Evolutionary conservation across 768 basidiomycete genomes (phyloP), one percentile per base, ranked within the genome.

Genomic region (Russula ochroleuca): DNA sequence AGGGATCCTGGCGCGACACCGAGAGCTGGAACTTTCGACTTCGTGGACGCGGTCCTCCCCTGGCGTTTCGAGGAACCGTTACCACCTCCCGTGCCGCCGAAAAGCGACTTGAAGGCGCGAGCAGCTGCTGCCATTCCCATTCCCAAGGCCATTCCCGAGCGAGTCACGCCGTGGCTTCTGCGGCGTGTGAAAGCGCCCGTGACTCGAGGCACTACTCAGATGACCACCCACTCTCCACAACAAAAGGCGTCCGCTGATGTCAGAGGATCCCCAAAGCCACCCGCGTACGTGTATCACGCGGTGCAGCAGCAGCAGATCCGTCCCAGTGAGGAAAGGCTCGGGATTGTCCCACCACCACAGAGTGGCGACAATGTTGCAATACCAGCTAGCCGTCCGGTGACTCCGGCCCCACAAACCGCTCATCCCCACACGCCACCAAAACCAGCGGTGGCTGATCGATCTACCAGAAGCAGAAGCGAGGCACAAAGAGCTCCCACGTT

Each of bases 151-250:
- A 31, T 38, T 49, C 38, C 58, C 35, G 8, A 41, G 6, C 58
- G 63, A 64, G 63, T 64, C 52, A 64, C 57, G 47, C 63, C 63
- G 8, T 64, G 63, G 63, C 57, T 64, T 10, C 23, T 54, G 8
- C 57, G 63, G 31, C 58, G 37, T 40, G 58, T 64, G 47, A 64
- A 59, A 19, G 38, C 57, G 21, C 41, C 57, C 8, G 35, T 43
- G 31, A 33, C 45, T 33, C 49, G 17, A 19, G 21, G 25, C 8
- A 9, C n/a, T n/a, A n/a, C 40, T n/a, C 52, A 45, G 40, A 19
- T 38, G 15, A 28, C 41, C 8, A n/a, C n/a, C n/a, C 49, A 5
- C 8, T 3, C 41, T 8, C 50, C 23, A 2, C n/a, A 47, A 61
- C 38, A 55, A 55, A 38, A 38, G 57, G 35, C 17, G 1, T 28